Conservation (phyloP, 441 rosid species). For the Omphalea diandra region DNA sequence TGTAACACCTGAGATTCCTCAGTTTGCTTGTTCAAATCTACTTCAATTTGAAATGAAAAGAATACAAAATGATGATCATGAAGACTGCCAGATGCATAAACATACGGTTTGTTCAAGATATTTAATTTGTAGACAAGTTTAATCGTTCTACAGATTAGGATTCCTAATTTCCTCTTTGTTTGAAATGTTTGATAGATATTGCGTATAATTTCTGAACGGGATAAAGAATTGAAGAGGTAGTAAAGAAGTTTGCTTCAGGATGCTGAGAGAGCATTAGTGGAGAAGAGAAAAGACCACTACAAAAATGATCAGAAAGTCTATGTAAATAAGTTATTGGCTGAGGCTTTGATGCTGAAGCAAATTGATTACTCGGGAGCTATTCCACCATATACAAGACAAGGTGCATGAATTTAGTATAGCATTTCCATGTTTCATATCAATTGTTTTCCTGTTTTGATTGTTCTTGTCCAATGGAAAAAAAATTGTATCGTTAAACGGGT, state of each 20-base stretch:
- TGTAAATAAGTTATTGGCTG: constrained; percentile 20
- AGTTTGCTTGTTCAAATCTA: constrained; percentile 17
- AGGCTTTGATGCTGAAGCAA: background rate
- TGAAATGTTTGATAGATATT: constrained; percentile 18
- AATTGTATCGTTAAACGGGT: no score
- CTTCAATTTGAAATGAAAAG: constrained; percentile 27
- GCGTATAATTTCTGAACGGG: constrained; percentile 20
- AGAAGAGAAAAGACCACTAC: constrained; percentile 13
- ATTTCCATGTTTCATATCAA: no score
- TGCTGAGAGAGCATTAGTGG: constrained; percentile 19
- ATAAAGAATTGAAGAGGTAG: constrained; percentile 25
- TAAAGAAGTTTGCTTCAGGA: constrained; percentile 25
- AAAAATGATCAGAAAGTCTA: constrained; percentile 12
- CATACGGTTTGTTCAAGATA: constrained; percentile 22
- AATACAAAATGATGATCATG: constrained; percentile 5
- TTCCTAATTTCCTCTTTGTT: background rate
- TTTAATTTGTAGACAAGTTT: background rate
- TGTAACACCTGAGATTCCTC: constrained; percentile 13
- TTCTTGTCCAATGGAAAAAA: no score
- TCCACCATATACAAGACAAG: constrained; percentile 2
- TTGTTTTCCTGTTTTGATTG: no score
- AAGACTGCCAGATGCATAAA: constrained; percentile 23
- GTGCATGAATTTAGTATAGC: background rate
- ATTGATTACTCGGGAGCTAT: background rate
- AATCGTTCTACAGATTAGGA: background rate